phyloP scores from a whole-genome alignment of 352 stramenopile genomes.

The Phytophthora ohioensis region DNA sequence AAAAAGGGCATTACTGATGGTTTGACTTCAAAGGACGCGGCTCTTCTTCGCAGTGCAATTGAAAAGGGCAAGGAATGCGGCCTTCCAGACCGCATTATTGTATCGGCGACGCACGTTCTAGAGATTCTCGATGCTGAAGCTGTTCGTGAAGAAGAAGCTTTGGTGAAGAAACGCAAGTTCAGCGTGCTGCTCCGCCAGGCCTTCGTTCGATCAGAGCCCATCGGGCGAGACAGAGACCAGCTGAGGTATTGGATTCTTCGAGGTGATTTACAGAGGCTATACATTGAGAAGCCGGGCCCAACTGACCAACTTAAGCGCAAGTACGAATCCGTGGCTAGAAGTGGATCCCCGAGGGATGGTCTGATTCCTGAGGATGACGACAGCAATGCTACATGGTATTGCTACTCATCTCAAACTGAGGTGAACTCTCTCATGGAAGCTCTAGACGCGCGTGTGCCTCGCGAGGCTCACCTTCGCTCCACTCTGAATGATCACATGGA shows the following conservation, averaged over 20 bases:
- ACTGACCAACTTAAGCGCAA: slow-evolving; percentile 53
- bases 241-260: slow-evolving; percentile 80
- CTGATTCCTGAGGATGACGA: slow-evolving; percentile 32
- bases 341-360: slow-evolving; percentile 37
- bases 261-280: slow-evolving; percentile 71
- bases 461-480: slow-evolving; percentile 57
- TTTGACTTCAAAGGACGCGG: slow-evolving; percentile 67
- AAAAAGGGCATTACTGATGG: slow-evolving; percentile 80
- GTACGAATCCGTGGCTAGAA: slow-evolving; percentile 47
- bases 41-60: slow-evolving; percentile 60
- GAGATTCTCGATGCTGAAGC: slow-evolving; percentile 81
- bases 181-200: slow-evolving; percentile 65
- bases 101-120: slow-evolving; percentile 78
- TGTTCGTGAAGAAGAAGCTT: slow-evolving; percentile 68
- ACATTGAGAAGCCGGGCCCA: slow-evolving; percentile 69
- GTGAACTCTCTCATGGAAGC: slow-evolving; percentile 67
- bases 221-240: slow-evolving; percentile 72
- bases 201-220: slow-evolving; percentile 79
- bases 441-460: slow-evolving; percentile 57
- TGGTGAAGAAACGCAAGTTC: slow-evolving; percentile 69
- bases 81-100: slow-evolving; percentile 66
- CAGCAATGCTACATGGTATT: slow-evolving; percentile 64
- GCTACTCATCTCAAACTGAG: slow-evolving; percentile 70
- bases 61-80: slow-evolving; percentile 81
- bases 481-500: slow-evolving; percentile 75